Conservation (phyloP, 2,329 filamentous ascomycete species). For the Fusarium goolgardi region DNA sequence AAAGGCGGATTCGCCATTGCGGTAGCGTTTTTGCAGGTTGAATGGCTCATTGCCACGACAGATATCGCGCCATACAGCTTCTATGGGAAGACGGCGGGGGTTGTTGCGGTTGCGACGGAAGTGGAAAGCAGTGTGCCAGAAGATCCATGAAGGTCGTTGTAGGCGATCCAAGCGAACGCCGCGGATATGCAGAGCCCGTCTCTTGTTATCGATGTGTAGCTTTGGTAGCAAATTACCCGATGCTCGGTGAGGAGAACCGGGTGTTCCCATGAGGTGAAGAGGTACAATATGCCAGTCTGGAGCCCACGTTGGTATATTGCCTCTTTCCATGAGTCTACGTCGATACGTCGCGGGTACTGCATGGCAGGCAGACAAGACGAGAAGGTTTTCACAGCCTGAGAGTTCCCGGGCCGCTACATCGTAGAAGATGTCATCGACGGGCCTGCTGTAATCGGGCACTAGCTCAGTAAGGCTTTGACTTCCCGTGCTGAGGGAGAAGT, state of each 20-base stretch:
- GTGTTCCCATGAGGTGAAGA: conserved; percentile 50
- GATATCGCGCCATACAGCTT: conserved; percentile 48
- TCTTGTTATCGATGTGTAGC: conserved; percentile 45
- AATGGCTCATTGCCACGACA: conserved; percentile 43
- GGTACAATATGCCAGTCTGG: conserved; percentile 53
- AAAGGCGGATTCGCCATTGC: conserved; percentile 47
- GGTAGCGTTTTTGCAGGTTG: conserved; percentile 44
- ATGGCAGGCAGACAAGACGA: conserved; percentile 49
- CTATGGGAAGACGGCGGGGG: conserved; percentile 41
- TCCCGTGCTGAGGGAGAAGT: conserved; percentile 48
- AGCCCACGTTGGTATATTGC: conserved; percentile 52
- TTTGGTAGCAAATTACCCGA: conserved; percentile 44
- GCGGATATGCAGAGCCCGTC: conserved; percentile 43
- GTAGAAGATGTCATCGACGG: conserved; percentile 50
- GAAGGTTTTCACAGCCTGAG: conserved; percentile 45
- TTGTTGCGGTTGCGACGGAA: conserved; percentile 35
- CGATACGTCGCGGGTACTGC: conserved; percentile 25
- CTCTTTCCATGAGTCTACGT: conserved; percentile 12
- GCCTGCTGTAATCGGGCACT: conserved; percentile 47
- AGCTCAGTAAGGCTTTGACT: conserved; percentile 42
- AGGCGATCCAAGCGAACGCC: conserved; percentile 49
- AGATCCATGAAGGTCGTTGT: conserved; percentile 44
- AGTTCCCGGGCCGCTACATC: conserved; percentile 51
- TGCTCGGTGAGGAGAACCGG: conserved; percentile 49
- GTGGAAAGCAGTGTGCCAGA: conserved; percentile 50